Evolutionary conservation across 1,284 basidiomycete species (phyloP).

Genomic region (Ganoderma boninense): DNA sequence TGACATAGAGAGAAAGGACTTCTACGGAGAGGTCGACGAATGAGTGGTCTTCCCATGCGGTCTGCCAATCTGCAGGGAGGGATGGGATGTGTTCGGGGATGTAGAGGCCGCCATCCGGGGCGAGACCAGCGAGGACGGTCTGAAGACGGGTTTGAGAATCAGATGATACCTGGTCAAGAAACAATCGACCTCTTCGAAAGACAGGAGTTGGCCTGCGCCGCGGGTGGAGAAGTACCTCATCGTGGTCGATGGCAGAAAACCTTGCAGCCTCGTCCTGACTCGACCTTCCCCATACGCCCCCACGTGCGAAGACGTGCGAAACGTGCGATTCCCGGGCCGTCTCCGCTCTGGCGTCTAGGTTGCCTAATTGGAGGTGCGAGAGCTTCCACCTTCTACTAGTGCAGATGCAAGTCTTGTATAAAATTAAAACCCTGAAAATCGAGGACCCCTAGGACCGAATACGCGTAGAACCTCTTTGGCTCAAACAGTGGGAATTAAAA

Average conservation of each 20-base stretch:
- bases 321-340: background rate
- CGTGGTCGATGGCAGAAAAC: constrained; percentile 12
- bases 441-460: too few relatives aligned
- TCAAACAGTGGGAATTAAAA: too few relatives aligned
- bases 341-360: background rate
- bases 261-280: background rate
- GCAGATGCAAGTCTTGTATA: too few relatives aligned
- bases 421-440: too few relatives aligned
- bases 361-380: background rate
- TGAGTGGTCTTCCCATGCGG: constrained; percentile 79
- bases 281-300: too few relatives aligned
- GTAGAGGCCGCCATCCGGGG: constrained; percentile 95
- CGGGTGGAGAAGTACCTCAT: constrained; percentile 86
- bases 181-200: constrained; percentile 78
- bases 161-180: constrained; percentile 24
- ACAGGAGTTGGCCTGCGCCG: constrained; percentile 70
- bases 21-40: constrained; percentile 90
- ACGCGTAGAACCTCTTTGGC: too few relatives aligned
- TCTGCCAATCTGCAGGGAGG: constrained; percentile 83
- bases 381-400: too few relatives aligned
- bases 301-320: background rate
- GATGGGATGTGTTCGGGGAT: constrained; percentile 85
- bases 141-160: constrained; percentile 45
- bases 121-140: constrained; percentile 95
- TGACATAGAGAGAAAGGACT: constrained; percentile 92